These are phyloP conservation scores for Thraustotheca clavata DNA, from an alignment of 352 stramenopile genomes.

Conservation along the genomic window DNA sequence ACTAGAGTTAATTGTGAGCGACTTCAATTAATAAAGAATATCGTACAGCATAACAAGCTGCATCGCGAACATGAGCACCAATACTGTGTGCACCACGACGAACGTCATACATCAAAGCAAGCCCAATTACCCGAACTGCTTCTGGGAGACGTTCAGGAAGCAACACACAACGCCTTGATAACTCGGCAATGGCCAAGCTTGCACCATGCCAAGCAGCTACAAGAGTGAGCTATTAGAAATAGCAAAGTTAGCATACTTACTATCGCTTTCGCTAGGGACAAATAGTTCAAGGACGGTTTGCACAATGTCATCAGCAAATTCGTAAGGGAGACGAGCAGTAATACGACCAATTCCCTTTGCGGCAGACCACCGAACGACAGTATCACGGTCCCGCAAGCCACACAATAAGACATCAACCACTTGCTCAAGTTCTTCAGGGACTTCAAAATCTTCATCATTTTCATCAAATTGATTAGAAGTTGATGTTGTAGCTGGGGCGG, in stretches of 20 bases:
- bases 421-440: slow-evolving; percentile 96
- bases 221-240: not conserved
- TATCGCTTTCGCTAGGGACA: slow-evolving; percentile 86
- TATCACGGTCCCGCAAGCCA: slow-evolving; percentile 91
- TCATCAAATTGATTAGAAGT: not conserved
- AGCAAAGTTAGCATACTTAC: not conserved
- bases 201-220: slow-evolving; percentile 92
- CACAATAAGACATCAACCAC: slow-evolving; percentile 90
- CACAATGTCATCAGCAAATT: slow-evolving; percentile 96
- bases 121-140: slow-evolving; percentile 89
- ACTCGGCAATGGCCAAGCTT: slow-evolving; percentile 94
- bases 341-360: slow-evolving; percentile 98
- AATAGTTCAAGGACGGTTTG: slow-evolving; percentile 93
- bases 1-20: slow-evolving; percentile 31
- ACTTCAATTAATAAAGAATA: not conserved
- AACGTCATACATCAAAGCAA: slow-evolving; percentile 93
- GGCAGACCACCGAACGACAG: slow-evolving; percentile 97
- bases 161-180: slow-evolving; percentile 92
- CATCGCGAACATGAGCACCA: slow-evolving; percentile 95
- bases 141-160: slow-evolving; percentile 88
- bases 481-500: not conserved
- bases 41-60: slow-evolving; percentile 89
- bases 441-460: slow-evolving; percentile 31
- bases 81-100: slow-evolving; percentile 91
- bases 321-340: slow-evolving; percentile 88